These are phyloP conservation scores for Colletotrichum sojae DNA, from an alignment of 2,329 filamentous ascomycete genomes.

Conservation along the genomic window DNA sequence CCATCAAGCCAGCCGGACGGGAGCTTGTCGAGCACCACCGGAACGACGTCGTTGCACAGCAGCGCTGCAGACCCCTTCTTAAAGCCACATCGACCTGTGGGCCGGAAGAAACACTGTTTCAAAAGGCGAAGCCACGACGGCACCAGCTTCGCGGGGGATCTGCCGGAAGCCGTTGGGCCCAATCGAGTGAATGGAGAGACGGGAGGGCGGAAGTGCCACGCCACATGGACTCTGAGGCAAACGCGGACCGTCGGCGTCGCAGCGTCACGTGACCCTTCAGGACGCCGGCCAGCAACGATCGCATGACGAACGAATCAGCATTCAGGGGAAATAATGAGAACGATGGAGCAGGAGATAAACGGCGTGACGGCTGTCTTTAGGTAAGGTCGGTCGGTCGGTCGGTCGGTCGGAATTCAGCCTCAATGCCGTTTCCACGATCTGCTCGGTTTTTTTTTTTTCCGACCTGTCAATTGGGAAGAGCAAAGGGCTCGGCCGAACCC, in stretches of 20 bases:
- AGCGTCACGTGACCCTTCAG: conserved; percentile 8
- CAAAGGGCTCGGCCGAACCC: background rate
- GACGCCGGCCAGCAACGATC: no score
- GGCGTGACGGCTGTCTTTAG: background rate
- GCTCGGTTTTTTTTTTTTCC: background rate
- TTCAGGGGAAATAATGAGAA: background rate
- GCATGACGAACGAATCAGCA: background rate
- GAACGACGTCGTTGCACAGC: no score
- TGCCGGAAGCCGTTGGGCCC: background rate
- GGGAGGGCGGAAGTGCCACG: background rate
- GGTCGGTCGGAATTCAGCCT: conserved; percentile 12
- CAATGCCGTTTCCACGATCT: conserved; percentile 9
- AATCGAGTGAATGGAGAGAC: background rate
- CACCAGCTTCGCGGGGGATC: background rate
- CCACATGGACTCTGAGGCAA: background rate
- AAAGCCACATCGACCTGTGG: no score
- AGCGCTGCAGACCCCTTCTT: no score
- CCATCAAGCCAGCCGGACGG: no score
- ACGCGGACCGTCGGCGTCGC: background rate
- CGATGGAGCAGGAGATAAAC: background rate
- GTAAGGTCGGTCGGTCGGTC: background rate
- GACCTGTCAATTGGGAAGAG: conserved; percentile 4
- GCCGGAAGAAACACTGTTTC: background rate
- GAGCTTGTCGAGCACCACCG: no score
- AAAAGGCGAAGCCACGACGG: conserved; percentile 1